Conservation (phyloP, 2,329 filamentous ascomycete genomes). For the Clonostachys rosea region DNA sequence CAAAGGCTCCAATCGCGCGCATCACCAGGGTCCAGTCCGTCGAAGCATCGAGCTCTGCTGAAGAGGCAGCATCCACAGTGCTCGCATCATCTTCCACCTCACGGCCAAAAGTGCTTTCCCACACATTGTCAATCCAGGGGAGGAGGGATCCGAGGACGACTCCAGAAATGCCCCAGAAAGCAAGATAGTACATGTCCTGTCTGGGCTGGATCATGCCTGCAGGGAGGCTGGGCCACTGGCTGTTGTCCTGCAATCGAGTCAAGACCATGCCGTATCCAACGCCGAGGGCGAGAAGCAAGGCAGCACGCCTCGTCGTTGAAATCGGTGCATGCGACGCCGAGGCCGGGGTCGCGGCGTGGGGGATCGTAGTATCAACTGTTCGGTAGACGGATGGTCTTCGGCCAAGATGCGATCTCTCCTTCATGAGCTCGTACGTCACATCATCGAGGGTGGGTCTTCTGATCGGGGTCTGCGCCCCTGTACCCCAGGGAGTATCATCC, state of each 20-base stretch:
- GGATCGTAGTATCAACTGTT: conserved; percentile 12
- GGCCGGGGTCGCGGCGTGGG: conserved; percentile 10
- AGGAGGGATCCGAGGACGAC: conserved; percentile 73
- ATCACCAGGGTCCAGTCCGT: conserved; percentile 70
- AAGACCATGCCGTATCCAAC: conserved; percentile 80
- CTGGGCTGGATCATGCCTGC: conserved; percentile 30
- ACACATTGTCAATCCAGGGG: conserved; percentile 78
- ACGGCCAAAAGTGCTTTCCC: conserved; percentile 50
- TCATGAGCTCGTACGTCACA: conserved; percentile 36
- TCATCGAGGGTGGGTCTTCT: conserved; percentile 37
- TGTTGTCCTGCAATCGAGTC: conserved; percentile 62
- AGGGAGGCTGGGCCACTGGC: conserved; percentile 58
- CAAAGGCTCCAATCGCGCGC: conserved; percentile 55
- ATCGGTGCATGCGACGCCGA: conserved; percentile 10
- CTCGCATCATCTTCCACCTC: conserved; percentile 20
- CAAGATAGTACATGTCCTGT: conserved; percentile 62
- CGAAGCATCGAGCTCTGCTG: conserved; percentile 27
- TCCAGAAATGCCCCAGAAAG: conserved; percentile 78
- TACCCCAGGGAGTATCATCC: conserved; percentile 70
- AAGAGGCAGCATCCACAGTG: conserved; percentile 4
- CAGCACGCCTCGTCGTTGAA: conserved; percentile 22
- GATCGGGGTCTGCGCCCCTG: conserved; percentile 66
- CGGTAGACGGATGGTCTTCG: conserved; percentile 28
- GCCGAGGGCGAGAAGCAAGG: conserved; percentile 73
- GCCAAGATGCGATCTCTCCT: conserved; percentile 25